Evolutionary conservation across 106 monocot genomes (phyloP).

Genomic region (Cymbidium sinense): DNA sequence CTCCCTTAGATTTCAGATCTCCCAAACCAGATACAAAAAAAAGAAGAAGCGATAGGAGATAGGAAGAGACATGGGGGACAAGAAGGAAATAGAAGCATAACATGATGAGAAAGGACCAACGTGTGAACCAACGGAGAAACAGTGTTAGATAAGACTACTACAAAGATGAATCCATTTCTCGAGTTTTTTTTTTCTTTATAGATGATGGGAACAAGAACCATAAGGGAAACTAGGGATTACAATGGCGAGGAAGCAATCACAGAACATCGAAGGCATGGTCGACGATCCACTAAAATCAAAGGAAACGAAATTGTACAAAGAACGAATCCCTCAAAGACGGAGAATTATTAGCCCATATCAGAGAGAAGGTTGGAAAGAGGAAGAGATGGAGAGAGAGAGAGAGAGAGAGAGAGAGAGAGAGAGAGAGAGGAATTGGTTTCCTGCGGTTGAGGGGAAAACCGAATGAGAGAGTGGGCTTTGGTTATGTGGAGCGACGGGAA

Average conservation of each 20-base stretch:
- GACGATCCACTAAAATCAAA: background rate
- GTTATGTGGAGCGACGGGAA: no score
- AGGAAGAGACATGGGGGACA: background rate
- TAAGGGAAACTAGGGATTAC: background rate
- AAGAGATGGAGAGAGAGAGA: background rate
- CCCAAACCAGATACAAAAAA: background rate
- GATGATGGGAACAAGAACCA: conserved; percentile 1
- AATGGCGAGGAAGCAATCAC: background rate
- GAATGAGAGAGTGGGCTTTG: no score
- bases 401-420: no score
- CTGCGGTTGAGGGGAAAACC: no score
- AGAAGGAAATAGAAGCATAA: background rate
- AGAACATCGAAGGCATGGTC: background rate
- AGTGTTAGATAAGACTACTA: background rate
- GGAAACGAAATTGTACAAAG: background rate
- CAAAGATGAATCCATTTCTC: background rate
- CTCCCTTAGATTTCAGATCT: background rate
- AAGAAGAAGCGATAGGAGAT: background rate
- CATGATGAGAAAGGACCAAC: background rate
- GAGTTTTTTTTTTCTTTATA: background rate
- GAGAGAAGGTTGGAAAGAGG: background rate
- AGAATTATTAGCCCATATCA: background rate
- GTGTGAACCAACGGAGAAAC: background rate
- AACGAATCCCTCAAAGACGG: background rate
- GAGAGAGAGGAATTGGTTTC: background rate